Evolutionary conservation across 2,329 filamentous ascomycete genomes (phyloP).

Genomic region (Shiraia bambusicola): DNA sequence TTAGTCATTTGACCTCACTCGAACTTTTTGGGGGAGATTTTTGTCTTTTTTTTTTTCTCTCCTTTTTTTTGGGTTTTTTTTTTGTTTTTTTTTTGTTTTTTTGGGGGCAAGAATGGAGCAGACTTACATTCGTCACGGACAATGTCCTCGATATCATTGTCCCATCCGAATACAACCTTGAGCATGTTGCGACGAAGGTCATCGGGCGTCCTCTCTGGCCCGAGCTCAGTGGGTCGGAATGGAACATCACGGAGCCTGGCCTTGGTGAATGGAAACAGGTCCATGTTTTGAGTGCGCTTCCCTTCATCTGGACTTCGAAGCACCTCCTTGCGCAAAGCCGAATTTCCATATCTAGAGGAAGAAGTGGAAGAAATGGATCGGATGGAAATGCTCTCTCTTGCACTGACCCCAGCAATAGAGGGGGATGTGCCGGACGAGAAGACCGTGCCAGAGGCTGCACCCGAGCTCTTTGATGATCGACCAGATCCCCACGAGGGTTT

Average conservation of each 20-base stretch:
- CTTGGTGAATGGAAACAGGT: slow-evolving; percentile 84
- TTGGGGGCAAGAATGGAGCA: background rate
- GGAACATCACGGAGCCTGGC: slow-evolving; percentile 79
- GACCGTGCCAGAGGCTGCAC: slow-evolving; percentile 61
- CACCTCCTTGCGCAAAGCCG: slow-evolving; percentile 77
- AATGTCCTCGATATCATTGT: slow-evolving; percentile 76
- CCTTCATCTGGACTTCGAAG: slow-evolving; percentile 72
- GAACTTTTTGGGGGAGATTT: too few relatives aligned
- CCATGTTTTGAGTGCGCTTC: slow-evolving; percentile 60
- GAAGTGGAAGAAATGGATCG: slow-evolving; percentile 53
- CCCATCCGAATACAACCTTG: slow-evolving; percentile 92
- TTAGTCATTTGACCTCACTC: slow-evolving; percentile 4
- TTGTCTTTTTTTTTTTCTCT: too few relatives aligned
- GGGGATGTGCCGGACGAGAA: slow-evolving; percentile 67
- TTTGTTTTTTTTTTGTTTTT: too few relatives aligned
- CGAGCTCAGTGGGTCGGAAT: slow-evolving; percentile 68
- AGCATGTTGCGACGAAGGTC: slow-evolving; percentile 89
- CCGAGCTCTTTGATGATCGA: slow-evolving; percentile 36
- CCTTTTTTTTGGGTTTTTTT: too few relatives aligned
- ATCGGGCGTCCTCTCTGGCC: slow-evolving; percentile 56
- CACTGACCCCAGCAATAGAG: slow-evolving; percentile 32
- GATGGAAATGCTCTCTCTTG: slow-evolving; percentile 60
- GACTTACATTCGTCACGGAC: slow-evolving; percentile 75
- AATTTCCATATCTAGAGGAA: slow-evolving; percentile 55
- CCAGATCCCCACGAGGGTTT: slow-evolving; percentile 35